Evolutionary conservation across 257 asterid species (phyloP).

Genomic region (Thymus mandschuricus): DNA sequence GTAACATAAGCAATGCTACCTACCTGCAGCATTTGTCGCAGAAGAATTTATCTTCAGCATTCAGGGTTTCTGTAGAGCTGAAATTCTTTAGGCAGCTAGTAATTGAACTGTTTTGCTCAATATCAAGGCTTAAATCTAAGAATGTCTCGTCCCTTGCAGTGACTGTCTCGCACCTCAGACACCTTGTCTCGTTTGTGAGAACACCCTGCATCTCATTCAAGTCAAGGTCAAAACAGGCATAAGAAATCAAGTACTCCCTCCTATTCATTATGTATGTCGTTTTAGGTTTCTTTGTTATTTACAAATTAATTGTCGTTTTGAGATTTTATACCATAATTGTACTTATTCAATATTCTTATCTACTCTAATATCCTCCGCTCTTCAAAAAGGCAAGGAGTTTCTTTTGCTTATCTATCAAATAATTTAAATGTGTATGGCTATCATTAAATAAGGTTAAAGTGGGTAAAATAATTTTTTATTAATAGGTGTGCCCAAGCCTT

Average conservation of each 20-base stretch:
- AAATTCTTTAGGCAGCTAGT: constrained; percentile 95
- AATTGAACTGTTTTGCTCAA: constrained; percentile 93
- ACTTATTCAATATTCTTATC: too few species aligned
- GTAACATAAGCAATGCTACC: constrained; percentile 11
- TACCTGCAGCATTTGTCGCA: constrained; percentile 61
- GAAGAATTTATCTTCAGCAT: constrained; percentile 54
- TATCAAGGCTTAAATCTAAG: constrained; percentile 88
- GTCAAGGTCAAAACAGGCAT: constrained; percentile 24
- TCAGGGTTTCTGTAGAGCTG: constrained; percentile 86
- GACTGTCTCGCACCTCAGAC: constrained; percentile 89
- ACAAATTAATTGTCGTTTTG: too few species aligned
- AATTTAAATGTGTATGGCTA: too few species aligned
- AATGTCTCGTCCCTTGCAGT: constrained; percentile 95
- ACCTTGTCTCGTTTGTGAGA: constrained; percentile 85
- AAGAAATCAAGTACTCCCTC: constrained; percentile 3
- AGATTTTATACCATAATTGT: too few species aligned
- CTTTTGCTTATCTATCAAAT: too few species aligned
- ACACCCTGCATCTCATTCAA: constrained; percentile 63
- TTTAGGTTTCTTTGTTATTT: too few species aligned
- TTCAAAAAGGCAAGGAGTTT: too few species aligned
- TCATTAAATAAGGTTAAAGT: too few species aligned
- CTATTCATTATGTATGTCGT: too few species aligned
- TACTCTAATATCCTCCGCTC: too few species aligned
- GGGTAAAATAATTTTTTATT: too few species aligned
- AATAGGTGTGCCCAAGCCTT: too few species aligned